Percentiles rank a stretch among this genome's conserved stretches.
Conservation (phyloP, 495 filamentous ascomycete species). For the Xylaria nigripes region DNA sequence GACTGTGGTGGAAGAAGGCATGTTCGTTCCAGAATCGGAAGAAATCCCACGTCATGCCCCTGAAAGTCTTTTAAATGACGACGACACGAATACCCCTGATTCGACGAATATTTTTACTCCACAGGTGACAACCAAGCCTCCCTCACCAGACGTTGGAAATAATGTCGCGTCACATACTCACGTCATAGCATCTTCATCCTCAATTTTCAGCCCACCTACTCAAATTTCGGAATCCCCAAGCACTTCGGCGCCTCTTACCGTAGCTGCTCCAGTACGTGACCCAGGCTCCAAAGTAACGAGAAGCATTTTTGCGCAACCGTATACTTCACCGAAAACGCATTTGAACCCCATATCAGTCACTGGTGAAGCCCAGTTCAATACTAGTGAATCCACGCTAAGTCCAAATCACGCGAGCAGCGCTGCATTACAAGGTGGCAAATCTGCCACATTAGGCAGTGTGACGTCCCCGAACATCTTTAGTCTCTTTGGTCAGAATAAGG, state of each 20-base stretch:
- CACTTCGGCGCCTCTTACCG: background rate
- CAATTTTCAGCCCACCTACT: background rate
- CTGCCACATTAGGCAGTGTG: background rate
- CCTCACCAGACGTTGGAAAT: background rate
- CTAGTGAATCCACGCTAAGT: background rate
- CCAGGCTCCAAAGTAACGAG: background rate
- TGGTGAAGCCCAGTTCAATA: background rate
- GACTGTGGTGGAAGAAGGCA: constrained; percentile 8
- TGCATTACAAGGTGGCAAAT: background rate
- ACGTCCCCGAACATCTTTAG: background rate
- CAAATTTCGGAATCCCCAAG: background rate
- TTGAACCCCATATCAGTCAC: background rate
- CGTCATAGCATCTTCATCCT: background rate
- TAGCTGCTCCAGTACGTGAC: background rate
- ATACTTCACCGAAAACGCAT: background rate
- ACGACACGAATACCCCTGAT: background rate
- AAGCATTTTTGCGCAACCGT: background rate
- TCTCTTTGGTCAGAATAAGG: background rate
- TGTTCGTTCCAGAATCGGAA: constrained; percentile 27
- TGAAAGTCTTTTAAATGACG: background rate
- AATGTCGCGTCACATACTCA: background rate
- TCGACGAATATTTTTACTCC: background rate
- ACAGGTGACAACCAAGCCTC: background rate
- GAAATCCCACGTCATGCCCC: background rate
- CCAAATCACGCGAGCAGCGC: background rate